Percentiles rank a stretch among this genome's conserved stretches.
Evolutionary conservation across 2,329 filamentous ascomycete genomes (phyloP).

Genomic region (Stemphylium beticola): DNA sequence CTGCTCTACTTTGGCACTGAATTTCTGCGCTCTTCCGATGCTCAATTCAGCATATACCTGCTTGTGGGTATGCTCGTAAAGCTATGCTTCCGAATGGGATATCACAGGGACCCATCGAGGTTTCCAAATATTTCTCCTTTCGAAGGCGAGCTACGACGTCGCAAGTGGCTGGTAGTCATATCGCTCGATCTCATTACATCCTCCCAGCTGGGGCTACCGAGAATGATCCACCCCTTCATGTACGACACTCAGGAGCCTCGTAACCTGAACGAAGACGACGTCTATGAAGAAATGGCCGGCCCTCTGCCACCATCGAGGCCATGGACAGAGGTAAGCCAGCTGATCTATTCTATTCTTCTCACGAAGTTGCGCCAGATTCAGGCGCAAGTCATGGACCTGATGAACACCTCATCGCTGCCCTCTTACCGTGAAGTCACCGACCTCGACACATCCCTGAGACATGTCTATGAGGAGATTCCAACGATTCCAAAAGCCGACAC

Average conservation of each 20-base stretch:
- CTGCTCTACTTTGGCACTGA: constrained; percentile 41
- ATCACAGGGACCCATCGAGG: constrained; percentile 51
- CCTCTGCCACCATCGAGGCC: constrained; percentile 35
- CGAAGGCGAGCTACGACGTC: constrained; percentile 65
- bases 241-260: constrained; percentile 49
- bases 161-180: constrained; percentile 63
- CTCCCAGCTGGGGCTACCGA: constrained; percentile 48
- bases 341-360: constrained; percentile 35
- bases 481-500: constrained; percentile 19
- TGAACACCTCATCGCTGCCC: constrained; percentile 33
- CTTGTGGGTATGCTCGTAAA: constrained; percentile 40
- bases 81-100: constrained; percentile 50
- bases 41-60: constrained; percentile 39
- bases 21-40: constrained; percentile 36
- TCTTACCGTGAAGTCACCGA: constrained; percentile 38
- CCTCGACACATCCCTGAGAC: constrained; percentile 32
- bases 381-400: constrained; percentile 38
- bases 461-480: constrained; percentile 31
- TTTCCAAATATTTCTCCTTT: constrained; percentile 56
- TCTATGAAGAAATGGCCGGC: constrained; percentile 46
- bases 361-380: constrained; percentile 32
- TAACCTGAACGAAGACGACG: constrained; percentile 52
- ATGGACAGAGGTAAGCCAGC: constrained; percentile 34
- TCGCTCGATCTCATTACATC: constrained; percentile 50
- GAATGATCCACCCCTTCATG: constrained; percentile 47